Evolutionary conservation across 345 rosid species (phyloP).

Genomic region (Hibiscus syriacus): DNA sequence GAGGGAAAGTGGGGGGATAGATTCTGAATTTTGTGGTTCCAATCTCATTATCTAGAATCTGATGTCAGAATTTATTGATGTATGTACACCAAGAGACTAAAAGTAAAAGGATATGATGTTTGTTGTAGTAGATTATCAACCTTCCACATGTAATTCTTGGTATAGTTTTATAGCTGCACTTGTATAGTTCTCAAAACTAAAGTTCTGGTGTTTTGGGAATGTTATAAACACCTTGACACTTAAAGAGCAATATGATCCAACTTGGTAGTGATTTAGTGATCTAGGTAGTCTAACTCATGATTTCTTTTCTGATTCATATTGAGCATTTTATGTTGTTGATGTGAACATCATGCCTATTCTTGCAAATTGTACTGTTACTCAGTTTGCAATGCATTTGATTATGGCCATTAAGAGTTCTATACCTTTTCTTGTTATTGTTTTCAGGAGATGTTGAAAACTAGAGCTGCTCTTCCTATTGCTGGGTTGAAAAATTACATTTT

Average conservation of each 20-base stretch:
- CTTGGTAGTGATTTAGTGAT: conserved; percentile 1
- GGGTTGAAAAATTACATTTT: conserved; percentile 58
- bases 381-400: not conserved
- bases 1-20: not conserved
- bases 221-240: not conserved
- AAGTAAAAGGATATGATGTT: not conserved
- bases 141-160: not conserved
- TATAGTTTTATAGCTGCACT: not conserved
- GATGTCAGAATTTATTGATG: not conserved
- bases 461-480: conserved; percentile 73
- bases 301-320: not conserved
- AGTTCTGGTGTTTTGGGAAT: not conserved
- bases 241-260: not conserved
- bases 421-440: conserved; percentile 13
- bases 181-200: not conserved
- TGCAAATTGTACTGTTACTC: not conserved
- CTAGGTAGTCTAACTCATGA: not conserved
- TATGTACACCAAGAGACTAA: not conserved
- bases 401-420: not conserved
- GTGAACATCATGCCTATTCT: not conserved
- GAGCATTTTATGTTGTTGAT: not conserved
- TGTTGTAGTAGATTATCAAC: not conserved
- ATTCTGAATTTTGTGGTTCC: not conserved
- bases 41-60: not conserved
- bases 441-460: conserved; percentile 60